Conservation (phyloP, 371 early-diverging fungal genomes). For the Rhizomucor miehei region DNA sequence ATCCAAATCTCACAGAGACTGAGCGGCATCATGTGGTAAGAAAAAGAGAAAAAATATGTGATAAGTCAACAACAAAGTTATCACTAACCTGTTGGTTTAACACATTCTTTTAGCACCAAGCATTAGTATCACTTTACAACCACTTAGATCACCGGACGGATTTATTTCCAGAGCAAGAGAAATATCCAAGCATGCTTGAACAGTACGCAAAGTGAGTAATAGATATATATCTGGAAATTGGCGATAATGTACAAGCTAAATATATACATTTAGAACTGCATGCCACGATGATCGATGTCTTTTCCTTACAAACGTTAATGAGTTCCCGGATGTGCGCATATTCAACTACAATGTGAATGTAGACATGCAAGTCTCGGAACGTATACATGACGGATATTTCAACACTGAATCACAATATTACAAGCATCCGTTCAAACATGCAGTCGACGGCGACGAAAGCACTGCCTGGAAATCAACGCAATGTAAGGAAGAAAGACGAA, state of each 20-base stretch:
- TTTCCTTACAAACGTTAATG: slow-evolving; percentile 52
- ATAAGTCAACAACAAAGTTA: too few relatives aligned
- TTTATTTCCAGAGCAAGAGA: slow-evolving; percentile 32
- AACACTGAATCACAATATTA: slow-evolving; percentile 23
- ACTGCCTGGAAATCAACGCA: slow-evolving; percentile 39
- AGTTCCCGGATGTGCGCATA: slow-evolving; percentile 45
- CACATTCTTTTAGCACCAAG: too few relatives aligned
- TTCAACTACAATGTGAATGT: slow-evolving; percentile 53
- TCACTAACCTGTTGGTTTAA: too few relatives aligned
- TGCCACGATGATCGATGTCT: slow-evolving; percentile 60
- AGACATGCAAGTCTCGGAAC: slow-evolving; percentile 37
- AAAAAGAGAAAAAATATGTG: not conserved
- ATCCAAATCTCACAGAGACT: slow-evolving; percentile 9
- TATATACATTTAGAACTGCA: slow-evolving; percentile 23
- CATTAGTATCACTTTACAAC: slow-evolving; percentile 38
- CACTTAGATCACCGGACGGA: slow-evolving; percentile 26
- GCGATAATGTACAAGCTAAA: not conserved
- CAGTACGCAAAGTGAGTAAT: slow-evolving; percentile 40
- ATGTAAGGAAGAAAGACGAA: slow-evolving; percentile 23
- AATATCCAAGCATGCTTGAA: slow-evolving; percentile 35
- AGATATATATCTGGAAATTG: not conserved
- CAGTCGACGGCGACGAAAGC: slow-evolving; percentile 49
- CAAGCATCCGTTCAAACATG: slow-evolving; percentile 45
- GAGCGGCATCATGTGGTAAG: slow-evolving; percentile 39
- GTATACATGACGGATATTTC: slow-evolving; percentile 48